Evolutionary conservation across 345 rosid genomes (phyloP), one percentile per base, ranked within the genome.

Genomic region (Aegle marmelos): DNA sequence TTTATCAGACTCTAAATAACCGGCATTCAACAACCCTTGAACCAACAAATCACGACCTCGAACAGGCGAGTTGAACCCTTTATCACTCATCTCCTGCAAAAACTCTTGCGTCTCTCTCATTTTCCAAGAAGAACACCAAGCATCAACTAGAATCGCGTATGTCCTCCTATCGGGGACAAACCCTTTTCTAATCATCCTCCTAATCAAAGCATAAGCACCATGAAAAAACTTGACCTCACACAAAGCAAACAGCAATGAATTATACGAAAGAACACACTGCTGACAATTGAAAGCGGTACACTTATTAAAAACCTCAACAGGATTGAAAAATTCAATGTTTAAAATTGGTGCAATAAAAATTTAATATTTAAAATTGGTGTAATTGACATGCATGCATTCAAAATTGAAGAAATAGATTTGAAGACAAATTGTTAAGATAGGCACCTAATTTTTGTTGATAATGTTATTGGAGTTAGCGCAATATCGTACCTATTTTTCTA

Each of bases 41-140:
- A 95, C 84, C 33, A 95, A 85, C 80, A 95, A 84, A 84, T 95
- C 99, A 71, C 97, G 89, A 3, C 98, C 97, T 84, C 98, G 82
- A 54, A 90, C 96, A 0, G 94, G 93, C 30, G 97, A 97, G 74
- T 91, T 92, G 79, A 90, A 91, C 78, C 98, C 99, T 78, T 86
- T 92, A 63, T 86, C 72, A 30, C 97, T 95, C 98, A 95, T 92
- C 68, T 93, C 98, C 73, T 92, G 87, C 59, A 95, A 82, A 83
- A 95, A 94, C 61, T 81, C 93, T 63, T 87, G 90, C 0, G 97
- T 97, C 78, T 95, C 98, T n/a, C 76, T 86, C 87, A 93, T 82
- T 79, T 95, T 93, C 56, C 99, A 97, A 0, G 86, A 82, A 1
- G 93, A 90, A 30, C 98, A 92, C 99, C 97, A 95, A 9, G 90